Base-by-base conservation (phyloP, 169 alveolate genomes). In the Eimeria sp. region DNA sequence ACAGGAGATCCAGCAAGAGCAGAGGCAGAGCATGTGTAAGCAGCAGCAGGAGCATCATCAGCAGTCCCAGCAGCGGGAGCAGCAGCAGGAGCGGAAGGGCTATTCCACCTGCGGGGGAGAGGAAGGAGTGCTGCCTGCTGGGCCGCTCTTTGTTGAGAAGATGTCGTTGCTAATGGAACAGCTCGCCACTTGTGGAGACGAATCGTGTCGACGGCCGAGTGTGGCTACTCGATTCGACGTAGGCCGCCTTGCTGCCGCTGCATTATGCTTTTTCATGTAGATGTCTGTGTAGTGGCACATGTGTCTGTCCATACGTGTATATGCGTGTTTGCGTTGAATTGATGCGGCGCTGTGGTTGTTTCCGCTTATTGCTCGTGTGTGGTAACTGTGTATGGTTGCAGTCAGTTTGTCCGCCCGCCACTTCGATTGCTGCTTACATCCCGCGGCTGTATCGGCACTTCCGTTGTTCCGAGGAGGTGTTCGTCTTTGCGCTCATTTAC, bases 361-460 rank as follows among this genome's bases (percentile, higher is more conserved):
- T n/a, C 18, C 10, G 80, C 80, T 67, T 45, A n/a, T 27, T 27
- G 76, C 76, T 70, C n/a, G 22, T 70, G 22, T 70, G 80, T 34
- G 80, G 57, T 78, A 18, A n/a, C 7, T 34, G 2, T 45, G 45
- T 78, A n/a, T 63, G 45, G 47, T n/a, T 86, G n/a, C 93, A 86
- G 93, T 86, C 93, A 7, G 22, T 86, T 7, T 86, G 93, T 72
- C 82, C 93, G 47, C 93, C 93, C n/a, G 93, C 93, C 5, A 86
- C 93, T 30, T 61, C 93, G 43, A 86, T 86, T 86, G 76, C 93
- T 57, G 93, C 93, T 3, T 86, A 86, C 82, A 86, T 86, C 63
- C 93, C 93, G 27, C 93, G 93, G 43, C 82, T 86, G 75, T 86
- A 86, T 43, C 93, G 93, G 45, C 93, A 86, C 93, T 86, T 86